Base-by-base conservation (phyloP, 2,329 filamentous ascomycete species). In the Fusarium albidum region DNA sequence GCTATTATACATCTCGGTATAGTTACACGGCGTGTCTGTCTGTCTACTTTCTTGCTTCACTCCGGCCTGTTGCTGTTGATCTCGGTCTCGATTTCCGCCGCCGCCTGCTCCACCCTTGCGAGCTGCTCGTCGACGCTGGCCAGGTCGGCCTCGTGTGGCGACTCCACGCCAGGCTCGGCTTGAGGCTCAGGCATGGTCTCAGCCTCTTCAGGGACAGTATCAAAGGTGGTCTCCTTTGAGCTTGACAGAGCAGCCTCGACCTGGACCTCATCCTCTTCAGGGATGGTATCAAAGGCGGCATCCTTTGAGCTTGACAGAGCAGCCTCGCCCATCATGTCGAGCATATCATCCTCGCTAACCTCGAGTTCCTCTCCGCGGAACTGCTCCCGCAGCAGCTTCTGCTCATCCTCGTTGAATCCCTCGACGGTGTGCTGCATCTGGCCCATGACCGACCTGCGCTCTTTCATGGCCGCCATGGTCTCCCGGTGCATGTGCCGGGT, bases 321-420 rank as follows among this genome's bases (percentile, higher is more conserved):
- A 9, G 59, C 40, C 57, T 71, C 67, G 37, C 69, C 67, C 62
- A 68, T 56, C 52, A 74, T 65, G 15, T 67, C 51, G 40, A 79
- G 50, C 69, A 77, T 71, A 1, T 73, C 68, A 8, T 76, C 69
- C 17, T 74, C 72, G n/a, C 57, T 68, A 11, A 73, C 60, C 17
- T 73, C 60, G n/a, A 63, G 27, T 17, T 68, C 63, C 11, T 68
- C 64, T 31, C 52, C 56, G 25, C 65, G 44, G 43, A 67, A 66
- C 26, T 67, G 57, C 21, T 66, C 52, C 21, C 67, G 54, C 40
- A 76, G 49, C 6, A 76, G 48, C 52, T 69, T 67, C 63, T 73
- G 64, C 55, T 76, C 74, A 14, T 75, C 74, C 40, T 75, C 73
- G 33, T 53, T 73, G 55, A 76, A 75, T 5, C 69, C 72, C 49